Base-by-base conservation (phyloP, 208 protist genomes). In the Acanthamoeba triangularis region DNA sequence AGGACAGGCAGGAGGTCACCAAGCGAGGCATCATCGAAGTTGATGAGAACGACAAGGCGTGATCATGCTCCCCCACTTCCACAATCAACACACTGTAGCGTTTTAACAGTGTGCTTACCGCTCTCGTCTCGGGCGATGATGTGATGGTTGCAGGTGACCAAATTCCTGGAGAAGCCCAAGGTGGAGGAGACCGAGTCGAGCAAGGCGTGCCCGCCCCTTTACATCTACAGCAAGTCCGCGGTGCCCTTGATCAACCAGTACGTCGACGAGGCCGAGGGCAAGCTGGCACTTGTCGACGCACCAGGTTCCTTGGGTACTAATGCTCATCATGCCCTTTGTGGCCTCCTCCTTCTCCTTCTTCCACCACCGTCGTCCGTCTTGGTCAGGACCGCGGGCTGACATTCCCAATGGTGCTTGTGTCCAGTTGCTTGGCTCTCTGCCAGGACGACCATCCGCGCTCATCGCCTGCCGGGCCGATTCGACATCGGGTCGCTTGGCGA, bases 101-200 rank as follows among this genome's bases (percentile, higher is more conserved):
- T 44, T 5, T 44, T 5, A 5, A n/a, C n/a, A n/a, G n/a, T n/a
- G n/a, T n/a, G n/a, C n/a, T n/a, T 63, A n/a, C 59, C 23, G 3
- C 59, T 63, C 23, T 28, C 18, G 13, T 63, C 59, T 25, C 6
- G 10, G 5, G 6, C 59, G 23, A n/a, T 16, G 13, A 3, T 0
- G 28, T 67, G 49, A 2, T 25, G 41, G 30, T 87, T 6, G 41
- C 30, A 85, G 76, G 76, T 85, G 28, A n/a, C 23, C 3, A 85
- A 85, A 25, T 91, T 91, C 30, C 54, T 91, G 84, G 84, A 91
- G 59, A 91, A 91, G 35, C 84, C 84, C 54, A 91, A 91, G 59
- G 14, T 72, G 14, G 84, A 91, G 56, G 84, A 91, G 84, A 91
- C 84, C 0, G 33, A 16, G 20, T 91, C 84, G 1, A 65, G 11